phyloP scores from a whole-genome alignment of 2,329 filamentous ascomycete species.

The Fusarium denticulatum region DNA sequence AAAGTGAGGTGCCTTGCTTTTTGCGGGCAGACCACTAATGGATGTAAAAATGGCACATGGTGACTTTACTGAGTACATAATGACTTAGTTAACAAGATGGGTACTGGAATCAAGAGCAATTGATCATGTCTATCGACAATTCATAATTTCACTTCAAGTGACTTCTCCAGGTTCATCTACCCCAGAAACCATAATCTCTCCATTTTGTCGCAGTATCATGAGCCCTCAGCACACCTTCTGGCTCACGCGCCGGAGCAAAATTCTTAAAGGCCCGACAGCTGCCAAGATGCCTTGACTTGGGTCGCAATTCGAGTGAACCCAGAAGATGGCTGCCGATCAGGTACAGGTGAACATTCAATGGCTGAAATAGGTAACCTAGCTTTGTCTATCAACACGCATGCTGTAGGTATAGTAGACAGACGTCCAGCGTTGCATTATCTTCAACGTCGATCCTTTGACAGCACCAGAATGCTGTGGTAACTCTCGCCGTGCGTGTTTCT shows the following conservation, averaged over 20 bases:
- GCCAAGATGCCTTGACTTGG: constrained; percentile 28
- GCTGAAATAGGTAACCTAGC: constrained; percentile 9
- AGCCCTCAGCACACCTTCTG: constrained; percentile 11
- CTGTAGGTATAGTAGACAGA: constrained; percentile 11
- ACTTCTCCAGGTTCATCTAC: neutral
- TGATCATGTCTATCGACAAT: neutral
- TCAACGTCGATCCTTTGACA: neutral
- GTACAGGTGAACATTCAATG: constrained; percentile 39
- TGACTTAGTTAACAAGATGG: neutral
- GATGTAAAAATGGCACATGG: constrained; percentile 33
- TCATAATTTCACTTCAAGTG: neutral
- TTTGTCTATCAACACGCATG: constrained; percentile 17
- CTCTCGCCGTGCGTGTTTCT: neutral
- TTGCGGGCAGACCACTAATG: neutral
- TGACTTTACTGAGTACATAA: constrained; percentile 6
- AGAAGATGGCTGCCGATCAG: constrained; percentile 38
- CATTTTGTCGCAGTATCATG: neutral
- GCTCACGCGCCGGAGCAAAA: constrained; percentile 26
- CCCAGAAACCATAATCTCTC: neutral
- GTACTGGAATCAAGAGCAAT: neutral
- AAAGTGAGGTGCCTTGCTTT: constrained; percentile 30
- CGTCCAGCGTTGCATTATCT: constrained; percentile 3
- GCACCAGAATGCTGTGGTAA: neutral
- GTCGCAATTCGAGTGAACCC: constrained; percentile 10
- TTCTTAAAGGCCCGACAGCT: constrained; percentile 30